Conservation (phyloP, 2,329 filamentous ascomycete genomes). For the Colletotrichum acutatum region DNA sequence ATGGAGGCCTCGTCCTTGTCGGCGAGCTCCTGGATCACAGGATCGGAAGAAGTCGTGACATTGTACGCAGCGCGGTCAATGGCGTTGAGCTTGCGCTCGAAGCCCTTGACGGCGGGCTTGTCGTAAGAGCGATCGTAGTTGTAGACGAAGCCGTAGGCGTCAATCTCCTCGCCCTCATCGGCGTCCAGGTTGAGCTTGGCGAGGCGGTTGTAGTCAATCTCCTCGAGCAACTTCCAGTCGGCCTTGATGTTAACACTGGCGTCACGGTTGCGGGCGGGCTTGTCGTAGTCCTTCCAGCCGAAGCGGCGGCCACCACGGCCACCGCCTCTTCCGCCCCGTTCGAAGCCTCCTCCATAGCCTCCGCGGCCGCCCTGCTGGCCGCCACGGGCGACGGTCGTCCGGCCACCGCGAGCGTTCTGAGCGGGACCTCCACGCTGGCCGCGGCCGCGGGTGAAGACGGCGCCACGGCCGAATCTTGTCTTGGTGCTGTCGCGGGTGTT, state of each 20-base stretch:
- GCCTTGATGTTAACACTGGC: slow-evolving; percentile 95
- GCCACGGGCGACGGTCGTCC: slow-evolving; percentile 76
- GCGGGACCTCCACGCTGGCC: slow-evolving; percentile 75
- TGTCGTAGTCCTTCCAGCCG: slow-evolving; percentile 99
- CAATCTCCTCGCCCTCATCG: slow-evolving; percentile 93
- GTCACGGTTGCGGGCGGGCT: slow-evolving; percentile 95
- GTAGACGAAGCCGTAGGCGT: slow-evolving; percentile 97
- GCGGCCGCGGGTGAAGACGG: slow-evolving; percentile 88
- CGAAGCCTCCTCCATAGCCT: slow-evolving; percentile 71
- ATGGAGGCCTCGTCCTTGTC: slow-evolving; percentile 97
- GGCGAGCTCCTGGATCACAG: slow-evolving; percentile 95
- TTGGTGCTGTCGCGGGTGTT: slow-evolving; percentile 89
- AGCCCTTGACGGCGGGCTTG: slow-evolving; percentile 89
- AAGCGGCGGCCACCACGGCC: slow-evolving; percentile 87
- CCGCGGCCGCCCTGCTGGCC: slow-evolving; percentile 70
- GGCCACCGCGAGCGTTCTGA: slow-evolving; percentile 63
- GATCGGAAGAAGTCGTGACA: slow-evolving; percentile 95
- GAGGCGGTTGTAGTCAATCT: slow-evolving; percentile 97
- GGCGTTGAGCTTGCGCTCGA: slow-evolving; percentile 87
- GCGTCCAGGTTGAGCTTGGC: slow-evolving; percentile 96
- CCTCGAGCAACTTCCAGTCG: slow-evolving; percentile 95
- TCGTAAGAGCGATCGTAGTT: slow-evolving; percentile 97
- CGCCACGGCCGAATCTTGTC: slow-evolving; percentile 88
- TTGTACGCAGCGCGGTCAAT: slow-evolving; percentile 98
- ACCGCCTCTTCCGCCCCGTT: slow-evolving; percentile 77